phyloP scores from a whole-genome alignment of 495 filamentous ascomycete species.

The Talaromyces ruber region DNA sequence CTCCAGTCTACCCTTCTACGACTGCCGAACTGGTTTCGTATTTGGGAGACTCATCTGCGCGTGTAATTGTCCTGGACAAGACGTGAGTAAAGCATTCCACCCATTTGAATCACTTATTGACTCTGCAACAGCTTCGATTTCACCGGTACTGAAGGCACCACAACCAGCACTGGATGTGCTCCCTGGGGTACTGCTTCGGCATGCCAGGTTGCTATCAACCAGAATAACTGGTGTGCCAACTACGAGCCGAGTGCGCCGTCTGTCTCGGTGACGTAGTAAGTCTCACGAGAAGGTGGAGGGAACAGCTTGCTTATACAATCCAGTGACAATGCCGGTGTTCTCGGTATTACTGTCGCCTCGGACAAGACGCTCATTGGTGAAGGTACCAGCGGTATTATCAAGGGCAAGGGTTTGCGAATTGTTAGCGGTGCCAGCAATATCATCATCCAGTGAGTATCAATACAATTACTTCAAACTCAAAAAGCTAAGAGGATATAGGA shows the following conservation, averaged over 20 bases:
- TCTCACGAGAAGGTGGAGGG: background rate
- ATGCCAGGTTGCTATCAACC: constrained; percentile 46
- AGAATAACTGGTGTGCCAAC: constrained; percentile 38
- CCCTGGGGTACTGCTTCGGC: constrained; percentile 33
- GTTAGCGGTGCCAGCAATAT: background rate
- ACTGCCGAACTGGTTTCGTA: background rate
- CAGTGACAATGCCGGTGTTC: background rate
- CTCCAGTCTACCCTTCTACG: background rate
- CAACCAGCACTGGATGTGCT: constrained; percentile 28
- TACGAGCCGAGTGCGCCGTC: constrained; percentile 26
- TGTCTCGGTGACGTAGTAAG: constrained; percentile 5
- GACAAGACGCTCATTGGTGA: background rate
- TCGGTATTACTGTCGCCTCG: background rate
- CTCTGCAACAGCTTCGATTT: background rate
- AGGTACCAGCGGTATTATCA: background rate
- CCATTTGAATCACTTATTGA: background rate
- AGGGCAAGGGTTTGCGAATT: background rate
- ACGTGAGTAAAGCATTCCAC: background rate
- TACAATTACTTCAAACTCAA: background rate
- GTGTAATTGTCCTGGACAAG: background rate
- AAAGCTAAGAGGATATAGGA: background rate
- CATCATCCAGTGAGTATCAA: background rate
- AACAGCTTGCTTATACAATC: background rate
- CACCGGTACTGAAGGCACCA: background rate
- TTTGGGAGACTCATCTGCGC: background rate